A percentile compares a stretch with the other conserved stretches of the same genome.
Evolutionary conservation across 352 stramenopile species (phyloP).

Genomic region (Globisporangium radiosum): DNA sequence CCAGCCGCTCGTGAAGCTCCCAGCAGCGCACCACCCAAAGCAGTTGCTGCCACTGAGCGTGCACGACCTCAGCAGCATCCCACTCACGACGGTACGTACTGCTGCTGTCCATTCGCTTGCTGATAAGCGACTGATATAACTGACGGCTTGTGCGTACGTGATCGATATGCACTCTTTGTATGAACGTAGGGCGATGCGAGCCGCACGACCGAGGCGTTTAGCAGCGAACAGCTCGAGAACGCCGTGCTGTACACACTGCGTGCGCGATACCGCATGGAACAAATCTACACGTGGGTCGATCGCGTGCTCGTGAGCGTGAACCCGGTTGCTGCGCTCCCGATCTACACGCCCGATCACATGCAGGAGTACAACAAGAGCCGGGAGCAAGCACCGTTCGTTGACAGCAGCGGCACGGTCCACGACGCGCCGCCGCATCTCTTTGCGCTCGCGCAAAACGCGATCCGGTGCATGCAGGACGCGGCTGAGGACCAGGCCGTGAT

Average conservation of each 20-base stretch:
- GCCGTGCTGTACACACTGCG: constrained; percentile 66
- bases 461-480: constrained; percentile 72
- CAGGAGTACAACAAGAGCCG: constrained; percentile 67
- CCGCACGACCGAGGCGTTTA: constrained; percentile 38
- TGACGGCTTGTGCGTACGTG: too few species aligned
- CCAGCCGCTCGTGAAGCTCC: constrained; percentile 49
- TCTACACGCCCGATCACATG: constrained; percentile 83
- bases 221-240: constrained; percentile 60
- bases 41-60: constrained; percentile 42
- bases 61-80: constrained; percentile 61
- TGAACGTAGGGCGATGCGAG: constrained; percentile 33
- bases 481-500: constrained; percentile 77
- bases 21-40: constrained; percentile 57
- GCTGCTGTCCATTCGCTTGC: constrained; percentile 3
- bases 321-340: constrained; percentile 55
- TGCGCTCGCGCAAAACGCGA: constrained; percentile 69
- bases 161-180: neutral
- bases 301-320: constrained; percentile 71
- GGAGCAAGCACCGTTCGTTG: constrained; percentile 44
- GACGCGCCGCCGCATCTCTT: constrained; percentile 72
- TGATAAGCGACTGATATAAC: too few species aligned
- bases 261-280: constrained; percentile 72
- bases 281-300: constrained; percentile 81
- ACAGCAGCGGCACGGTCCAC: constrained; percentile 53
- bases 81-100: constrained; percentile 43